Conservation (phyloP, 352 stramenopile species). For the Phytophthora melonis region DNA sequence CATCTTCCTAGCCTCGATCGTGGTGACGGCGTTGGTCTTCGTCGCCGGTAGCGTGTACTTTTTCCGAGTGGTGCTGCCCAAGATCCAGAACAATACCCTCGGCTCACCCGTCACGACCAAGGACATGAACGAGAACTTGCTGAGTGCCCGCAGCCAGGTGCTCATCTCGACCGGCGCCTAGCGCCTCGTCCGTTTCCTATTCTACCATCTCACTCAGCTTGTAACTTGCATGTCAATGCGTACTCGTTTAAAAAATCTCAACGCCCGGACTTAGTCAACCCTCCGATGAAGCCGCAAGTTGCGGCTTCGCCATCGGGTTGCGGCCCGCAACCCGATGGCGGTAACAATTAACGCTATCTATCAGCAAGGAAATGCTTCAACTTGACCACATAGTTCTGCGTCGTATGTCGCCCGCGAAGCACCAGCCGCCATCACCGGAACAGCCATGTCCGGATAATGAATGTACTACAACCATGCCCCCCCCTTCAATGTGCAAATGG, state of each 20-base stretch:
- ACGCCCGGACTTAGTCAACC: not conserved
- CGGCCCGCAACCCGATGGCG: not conserved
- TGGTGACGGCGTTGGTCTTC: conserved; percentile 57
- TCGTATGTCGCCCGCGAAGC: not conserved
- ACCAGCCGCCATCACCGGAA: conserved; percentile 3
- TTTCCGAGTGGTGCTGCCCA: conserved; percentile 45
- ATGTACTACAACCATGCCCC: no score
- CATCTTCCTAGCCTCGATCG: conserved; percentile 64
- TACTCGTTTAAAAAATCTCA: not conserved
- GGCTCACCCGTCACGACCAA: conserved; percentile 35
- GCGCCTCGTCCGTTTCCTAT: not conserved
- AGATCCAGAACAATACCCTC: conserved; percentile 43
- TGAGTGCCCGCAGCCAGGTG: conserved; percentile 28
- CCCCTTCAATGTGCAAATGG: not conserved
- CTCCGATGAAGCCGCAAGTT: not conserved
- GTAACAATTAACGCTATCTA: not conserved
- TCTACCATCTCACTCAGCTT: conserved; percentile 1
- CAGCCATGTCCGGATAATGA: no score
- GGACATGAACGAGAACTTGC: conserved; percentile 43
- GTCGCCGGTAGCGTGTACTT: conserved; percentile 55
- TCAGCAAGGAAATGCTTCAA: not conserved
- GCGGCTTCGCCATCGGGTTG: no score
- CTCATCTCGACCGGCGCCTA: not conserved
- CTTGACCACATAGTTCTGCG: not conserved
- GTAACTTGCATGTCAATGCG: conserved; percentile 24